Base-by-base conservation (phyloP, 257 asterid genomes). In the Catharanthus roseus region DNA sequence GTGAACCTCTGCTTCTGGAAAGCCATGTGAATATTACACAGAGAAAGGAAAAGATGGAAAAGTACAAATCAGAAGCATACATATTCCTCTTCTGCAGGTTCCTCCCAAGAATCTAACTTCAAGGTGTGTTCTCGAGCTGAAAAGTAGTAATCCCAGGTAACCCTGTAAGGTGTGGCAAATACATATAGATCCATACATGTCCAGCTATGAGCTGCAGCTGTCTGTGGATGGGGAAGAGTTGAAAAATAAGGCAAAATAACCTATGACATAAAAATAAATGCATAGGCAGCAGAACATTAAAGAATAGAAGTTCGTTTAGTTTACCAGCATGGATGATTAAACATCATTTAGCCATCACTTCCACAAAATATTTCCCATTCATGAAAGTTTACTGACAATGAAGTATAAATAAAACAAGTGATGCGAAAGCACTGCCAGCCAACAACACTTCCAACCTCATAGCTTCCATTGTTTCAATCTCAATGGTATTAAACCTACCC, bases 181-280 rank as follows among this genome's bases (percentile, higher is more conserved):
- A 95, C 99, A 83, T 91, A 95, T 38, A 95, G 81, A 85, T 95
- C 99, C 98, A 95, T 91, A 65, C 99, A 95, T n/a, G 97, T 88
- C 99, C 97, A 95, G 86, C 99, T 95, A 81, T 91, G 99, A 39
- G 98, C 96, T 80, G 86, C 87, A 53, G 85, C 80, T 65, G 97
- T 91, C 99, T 95, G 87, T 70, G 74, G 66, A 68, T 51, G 31
- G 51, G 66, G 65, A 73, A 72, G 13, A 7, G 34, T 47, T 7
- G 28, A 11, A 31, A 63, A 69, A 36, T 39, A 60, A n/a, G 28
- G 15, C 3, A 61, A 41, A 7, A 54, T 55, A 58, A 15, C 18
- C 10, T 24, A 31, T 29, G 24, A 60, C 15, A 34, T 33, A 6
- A 1, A n/a, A 16, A 60, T 31, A 60, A 15, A 60, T 23, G 18